Evolutionary conservation across 73 alveolate genomes (phyloP).

Genomic region (Tetrahymena malaccensis): DNA sequence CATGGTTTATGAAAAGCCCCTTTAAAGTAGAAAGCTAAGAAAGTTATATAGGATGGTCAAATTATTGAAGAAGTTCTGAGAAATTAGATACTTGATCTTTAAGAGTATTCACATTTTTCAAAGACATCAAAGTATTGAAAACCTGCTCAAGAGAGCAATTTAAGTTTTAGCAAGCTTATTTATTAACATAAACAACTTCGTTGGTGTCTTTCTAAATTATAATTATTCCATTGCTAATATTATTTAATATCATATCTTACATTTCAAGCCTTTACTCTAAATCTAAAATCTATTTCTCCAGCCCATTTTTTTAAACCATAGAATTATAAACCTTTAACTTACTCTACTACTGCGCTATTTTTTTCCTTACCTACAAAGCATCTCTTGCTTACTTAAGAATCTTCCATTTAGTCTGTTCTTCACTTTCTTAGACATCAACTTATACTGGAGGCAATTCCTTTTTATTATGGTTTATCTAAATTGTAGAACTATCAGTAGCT

Average conservation of each 20-base stretch:
- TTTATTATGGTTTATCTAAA: neutral
- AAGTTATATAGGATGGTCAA: neutral
- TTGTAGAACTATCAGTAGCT: neutral
- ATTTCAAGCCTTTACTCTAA: neutral
- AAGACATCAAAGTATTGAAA: neutral
- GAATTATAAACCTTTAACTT: neutral
- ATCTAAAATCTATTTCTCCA: neutral
- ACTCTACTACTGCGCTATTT: neutral
- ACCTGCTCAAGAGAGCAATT: neutral
- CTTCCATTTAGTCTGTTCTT: neutral
- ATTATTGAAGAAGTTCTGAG: neutral
- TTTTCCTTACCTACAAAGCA: neutral
- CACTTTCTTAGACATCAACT: neutral
- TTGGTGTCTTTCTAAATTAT: neutral
- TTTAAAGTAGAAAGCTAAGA: neutral
- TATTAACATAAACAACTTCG: neutral
- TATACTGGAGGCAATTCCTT: neutral
- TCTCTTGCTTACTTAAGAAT: neutral
- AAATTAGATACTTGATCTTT: neutral
- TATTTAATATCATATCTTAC: neutral
- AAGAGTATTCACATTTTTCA: neutral
- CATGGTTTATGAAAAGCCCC: neutral
- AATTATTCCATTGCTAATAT: neutral
- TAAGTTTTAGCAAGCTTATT: neutral
- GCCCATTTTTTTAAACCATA: neutral